Evolutionary conservation across 805 yeast genomes (phyloP), one percentile per base, ranked within the genome.

Genomic region (Nadsonia fulvescens): DNA sequence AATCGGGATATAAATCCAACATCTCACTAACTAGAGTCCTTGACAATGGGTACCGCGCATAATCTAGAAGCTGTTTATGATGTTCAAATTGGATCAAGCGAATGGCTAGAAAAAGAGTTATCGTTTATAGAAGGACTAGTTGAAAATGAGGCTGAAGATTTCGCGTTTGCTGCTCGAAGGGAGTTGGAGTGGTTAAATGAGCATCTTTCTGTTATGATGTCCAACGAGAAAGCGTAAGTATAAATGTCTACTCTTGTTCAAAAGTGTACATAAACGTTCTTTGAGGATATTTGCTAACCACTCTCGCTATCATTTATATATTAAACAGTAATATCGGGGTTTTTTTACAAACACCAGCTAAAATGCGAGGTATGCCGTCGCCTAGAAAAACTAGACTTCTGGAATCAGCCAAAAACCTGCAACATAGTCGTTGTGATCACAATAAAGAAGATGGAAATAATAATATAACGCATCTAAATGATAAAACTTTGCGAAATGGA

Each of bases 11-110:
- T n/a, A n/a, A n/a, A n/a, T n/a, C n/a, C n/a, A n/a, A n/a, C n/a
- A n/a, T n/a, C n/a, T n/a, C n/a, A n/a, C n/a, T n/a, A n/a, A n/a
- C n/a, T n/a, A n/a, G n/a, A n/a, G n/a, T n/a, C n/a, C n/a, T n/a
- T n/a, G n/a, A n/a, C n/a, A n/a, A n/a, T n/a, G n/a, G n/a, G n/a
- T n/a, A n/a, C n/a, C n/a, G n/a, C n/a, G n/a, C n/a, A n/a, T n/a
- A n/a, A n/a, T n/a, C n/a, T n/a, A n/a, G n/a, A n/a, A n/a, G n/a
- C n/a, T n/a, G n/a, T n/a, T n/a, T n/a, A n/a, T n/a, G n/a, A n/a
- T n/a, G n/a, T n/a, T n/a, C n/a, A n/a, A n/a, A n/a, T 37, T n/a
- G 74, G 71, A 5, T 47, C 70, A 2, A 58, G 66, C 8, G 58
- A 50, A 33, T 66, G 69, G 67, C 49, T 63, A 24, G 50, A 61